phyloP scores from a whole-genome alignment of 192 early-diverging fungal genomes.

The Rhizophagus prolifer region DNA sequence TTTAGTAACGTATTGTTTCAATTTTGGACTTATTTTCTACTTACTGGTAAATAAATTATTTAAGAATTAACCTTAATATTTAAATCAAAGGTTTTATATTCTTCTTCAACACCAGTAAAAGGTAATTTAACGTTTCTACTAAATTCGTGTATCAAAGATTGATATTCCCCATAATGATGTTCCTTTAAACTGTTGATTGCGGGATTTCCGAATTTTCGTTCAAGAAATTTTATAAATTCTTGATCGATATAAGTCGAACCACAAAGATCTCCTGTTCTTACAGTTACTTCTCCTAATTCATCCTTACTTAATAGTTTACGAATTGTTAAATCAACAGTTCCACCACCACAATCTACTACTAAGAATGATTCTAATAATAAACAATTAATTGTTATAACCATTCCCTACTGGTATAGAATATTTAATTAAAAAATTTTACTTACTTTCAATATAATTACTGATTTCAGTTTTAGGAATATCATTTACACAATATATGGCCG shows the following conservation, averaged over 20 bases:
- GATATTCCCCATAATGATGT: slow-evolving; percentile 10
- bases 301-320: neutral
- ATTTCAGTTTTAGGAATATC: neutral
- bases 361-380: slow-evolving; percentile 10
- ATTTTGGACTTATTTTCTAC: neutral
- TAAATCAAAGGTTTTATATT: neutral
- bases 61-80: neutral
- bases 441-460: neutral
- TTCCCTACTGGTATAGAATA: no score
- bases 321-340: slow-evolving; percentile 34
- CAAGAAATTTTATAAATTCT: slow-evolving; percentile 20
- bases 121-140: neutral
- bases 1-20: neutral
- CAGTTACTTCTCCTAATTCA: neutral
- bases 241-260: slow-evolving; percentile 4
- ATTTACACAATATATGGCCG: slow-evolving; percentile 10
- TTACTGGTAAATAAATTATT: no score
- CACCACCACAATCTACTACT: slow-evolving; percentile 30
- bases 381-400: neutral
- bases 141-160: slow-evolving; percentile 16
- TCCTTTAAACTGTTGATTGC: neutral
- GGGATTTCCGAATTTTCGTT: neutral
- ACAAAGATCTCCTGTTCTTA: slow-evolving; percentile 6
- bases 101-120: neutral
- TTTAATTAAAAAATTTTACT: neutral